Evolutionary conservation across 2,329 filamentous ascomycete species (phyloP).

Genomic region (Colletotrichum zoysiae): DNA sequence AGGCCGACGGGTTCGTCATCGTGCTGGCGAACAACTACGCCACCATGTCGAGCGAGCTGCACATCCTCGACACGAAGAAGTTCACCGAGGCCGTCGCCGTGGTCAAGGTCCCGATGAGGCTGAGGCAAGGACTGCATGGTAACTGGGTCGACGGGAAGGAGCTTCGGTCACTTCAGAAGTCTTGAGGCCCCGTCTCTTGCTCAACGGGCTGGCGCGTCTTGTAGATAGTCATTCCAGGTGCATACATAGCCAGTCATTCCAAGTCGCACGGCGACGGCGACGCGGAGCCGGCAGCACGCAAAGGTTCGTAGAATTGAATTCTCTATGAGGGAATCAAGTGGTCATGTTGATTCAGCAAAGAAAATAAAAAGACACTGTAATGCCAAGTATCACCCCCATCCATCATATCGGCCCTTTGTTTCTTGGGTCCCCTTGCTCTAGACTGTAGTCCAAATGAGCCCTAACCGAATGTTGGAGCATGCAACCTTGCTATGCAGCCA

Average conservation of each 20-base stretch:
- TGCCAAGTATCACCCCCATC: neutral
- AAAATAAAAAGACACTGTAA: neutral
- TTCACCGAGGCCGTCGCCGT: slow-evolving; percentile 27
- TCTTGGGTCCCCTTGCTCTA: neutral
- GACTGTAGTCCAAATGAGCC: slow-evolving; percentile 58
- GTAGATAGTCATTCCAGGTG: neutral
- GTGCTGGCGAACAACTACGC: neutral
- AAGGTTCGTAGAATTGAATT: too few species aligned
- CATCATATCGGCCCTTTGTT: neutral
- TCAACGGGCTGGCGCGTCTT: neutral
- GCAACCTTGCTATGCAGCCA: slow-evolving; percentile 51
- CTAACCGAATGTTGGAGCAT: slow-evolving; percentile 63
- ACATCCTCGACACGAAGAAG: slow-evolving; percentile 22
- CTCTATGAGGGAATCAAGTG: too few species aligned
- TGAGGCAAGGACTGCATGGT: slow-evolving; percentile 25
- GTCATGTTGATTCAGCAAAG: neutral
- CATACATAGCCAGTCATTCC: neutral
- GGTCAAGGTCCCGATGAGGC: slow-evolving; percentile 26
- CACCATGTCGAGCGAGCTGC: slow-evolving; percentile 35
- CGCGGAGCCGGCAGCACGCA: too few species aligned
- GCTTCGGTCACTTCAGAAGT: neutral
- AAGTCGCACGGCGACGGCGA: too few species aligned
- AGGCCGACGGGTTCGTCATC: too few species aligned
- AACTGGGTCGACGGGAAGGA: slow-evolving; percentile 37
- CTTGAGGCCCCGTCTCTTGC: neutral